Base-by-base conservation (phyloP, 495 filamentous ascomycete species). In the Venustampulla echinocandica region DNA sequence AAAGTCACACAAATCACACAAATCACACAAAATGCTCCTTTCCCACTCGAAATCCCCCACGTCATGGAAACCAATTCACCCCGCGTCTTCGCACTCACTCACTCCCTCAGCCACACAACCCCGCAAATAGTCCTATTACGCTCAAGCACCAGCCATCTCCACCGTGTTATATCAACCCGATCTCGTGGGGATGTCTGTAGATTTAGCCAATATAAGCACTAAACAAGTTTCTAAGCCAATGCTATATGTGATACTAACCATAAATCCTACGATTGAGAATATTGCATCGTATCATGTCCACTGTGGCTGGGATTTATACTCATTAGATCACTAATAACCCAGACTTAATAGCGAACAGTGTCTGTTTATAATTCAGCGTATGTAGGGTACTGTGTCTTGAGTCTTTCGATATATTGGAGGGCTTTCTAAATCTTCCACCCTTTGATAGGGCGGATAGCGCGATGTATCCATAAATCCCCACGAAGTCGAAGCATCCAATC, bases 1-100 rank as follows among this genome's bases (percentile, higher is more conserved):
- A 54, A 58, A 55, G 51, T 58, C 45, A 58, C 55, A 48, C 53
- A 52, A 30, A 30, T 30, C 27, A 30, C 27, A 52, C n/a, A n/a
- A n/a, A n/a, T n/a, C n/a, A n/a, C 42, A 52, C 47, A 41, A 55
- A 38, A 43, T 43, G 42, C 38, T 50, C 50, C 35, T 46, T 46
- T 39, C 43, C 33, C 4, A n/a, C n/a, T n/a, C n/a, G n/a, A n/a
- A n/a, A 32, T 32, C 32, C 32, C 13, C 28, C 27, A 25, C 28
- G 11, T 4, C 17, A 38, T 19, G 17, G 35, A 18, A 20, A 20
- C 15, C 21, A 46, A 32, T 55, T 30, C 34, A 50, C 38, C 37
- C 17, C n/a, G 37, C 52, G 18, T 37, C 41, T 36, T 46, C 43
- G 24, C 25, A 46, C 38, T 50, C 53, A 49, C 53, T 52, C 47